phyloP scores from a whole-genome alignment of 305 asterid species.

The Andrographis paniculata region DNA sequence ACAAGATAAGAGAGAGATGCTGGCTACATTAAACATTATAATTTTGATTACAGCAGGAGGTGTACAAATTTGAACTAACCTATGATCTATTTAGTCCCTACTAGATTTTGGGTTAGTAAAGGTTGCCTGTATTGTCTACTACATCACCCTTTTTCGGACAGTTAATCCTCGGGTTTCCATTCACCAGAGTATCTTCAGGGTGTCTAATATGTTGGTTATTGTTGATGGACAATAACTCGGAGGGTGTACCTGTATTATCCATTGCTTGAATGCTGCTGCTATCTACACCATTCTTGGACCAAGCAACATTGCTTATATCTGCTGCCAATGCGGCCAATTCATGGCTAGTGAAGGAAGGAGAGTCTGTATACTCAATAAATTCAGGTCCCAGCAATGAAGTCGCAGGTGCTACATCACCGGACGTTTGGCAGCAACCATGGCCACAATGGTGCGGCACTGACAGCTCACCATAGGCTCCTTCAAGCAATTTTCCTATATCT shows the following conservation, averaged over 20 bases:
- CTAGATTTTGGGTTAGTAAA: conserved; percentile 16
- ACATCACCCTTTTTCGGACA: too few relatives aligned
- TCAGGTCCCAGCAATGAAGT: conserved; percentile 67
- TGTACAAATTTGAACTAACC: too few relatives aligned
- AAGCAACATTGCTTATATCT: conserved; percentile 79
- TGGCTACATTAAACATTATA: too few relatives aligned
- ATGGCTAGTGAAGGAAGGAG: conserved; percentile 53
- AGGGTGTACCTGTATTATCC: conserved; percentile 26
- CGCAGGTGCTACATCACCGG: conserved; percentile 12
- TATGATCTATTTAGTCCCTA: conserved; percentile 17
- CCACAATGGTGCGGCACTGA: conserved; percentile 72
- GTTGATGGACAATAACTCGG: conserved; percentile 25
- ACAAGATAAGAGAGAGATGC: too few relatives aligned
- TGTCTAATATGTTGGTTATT: conserved; percentile 19
- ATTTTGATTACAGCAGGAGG: too few relatives aligned
- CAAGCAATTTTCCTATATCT: conserved; percentile 40
- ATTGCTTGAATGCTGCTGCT: conserved; percentile 31
- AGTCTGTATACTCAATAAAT: conserved; percentile 55
- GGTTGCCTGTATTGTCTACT: too few relatives aligned
- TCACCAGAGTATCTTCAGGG: conserved; percentile 22
- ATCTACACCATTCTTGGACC: conserved; percentile 75
- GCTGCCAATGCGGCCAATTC: conserved; percentile 82
- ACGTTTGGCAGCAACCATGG: conserved; percentile 60
- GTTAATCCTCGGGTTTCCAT: conserved; percentile 18
- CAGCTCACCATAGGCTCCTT: conserved; percentile 34